phyloP scores from a whole-genome alignment of 495 filamentous ascomycete species.

The Hyaloscypha hepaticicola region DNA sequence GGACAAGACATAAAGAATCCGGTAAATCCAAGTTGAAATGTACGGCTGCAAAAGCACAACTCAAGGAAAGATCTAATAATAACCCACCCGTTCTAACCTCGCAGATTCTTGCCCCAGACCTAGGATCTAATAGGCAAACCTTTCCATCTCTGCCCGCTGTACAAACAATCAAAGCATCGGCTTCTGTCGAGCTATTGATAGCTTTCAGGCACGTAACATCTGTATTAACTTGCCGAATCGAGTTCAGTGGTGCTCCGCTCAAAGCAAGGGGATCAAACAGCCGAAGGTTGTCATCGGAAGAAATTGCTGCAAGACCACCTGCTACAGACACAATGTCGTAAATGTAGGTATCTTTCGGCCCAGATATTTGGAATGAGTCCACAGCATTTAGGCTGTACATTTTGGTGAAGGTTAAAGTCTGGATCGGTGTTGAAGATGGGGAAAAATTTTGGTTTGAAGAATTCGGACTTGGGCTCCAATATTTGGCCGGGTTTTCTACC shows the following conservation, averaged over 20 bases:
- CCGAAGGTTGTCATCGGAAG: slow-evolving; percentile 55
- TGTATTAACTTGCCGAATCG: slow-evolving; percentile 47
- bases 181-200: slow-evolving; percentile 37
- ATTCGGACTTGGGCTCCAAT: too few relatives aligned
- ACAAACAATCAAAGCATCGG: slow-evolving; percentile 41
- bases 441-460: neutral
- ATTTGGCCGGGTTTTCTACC: too few relatives aligned
- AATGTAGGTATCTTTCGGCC: slow-evolving; percentile 46
- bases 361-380: slow-evolving; percentile 44
- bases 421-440: neutral
- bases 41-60: slow-evolving; percentile 48
- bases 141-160: slow-evolving; percentile 64
- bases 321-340: slow-evolving; percentile 48
- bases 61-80: slow-evolving; percentile 35
- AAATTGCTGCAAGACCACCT: slow-evolving; percentile 46
- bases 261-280: slow-evolving; percentile 51
- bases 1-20: too few relatives aligned
- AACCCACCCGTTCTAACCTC: slow-evolving; percentile 32
- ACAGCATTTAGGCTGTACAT: slow-evolving; percentile 49
- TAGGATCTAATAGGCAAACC: slow-evolving; percentile 57
- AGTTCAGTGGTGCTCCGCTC: slow-evolving; percentile 39
- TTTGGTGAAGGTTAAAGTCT: slow-evolving; percentile 1
- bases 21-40: too few relatives aligned
- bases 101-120: slow-evolving; percentile 33
- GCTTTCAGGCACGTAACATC: slow-evolving; percentile 57